A percentile compares a stretch with the other conserved stretches of the same genome.
phyloP scores from a whole-genome alignment of 495 filamentous ascomycete genomes.

The Tricharina praecox region DNA sequence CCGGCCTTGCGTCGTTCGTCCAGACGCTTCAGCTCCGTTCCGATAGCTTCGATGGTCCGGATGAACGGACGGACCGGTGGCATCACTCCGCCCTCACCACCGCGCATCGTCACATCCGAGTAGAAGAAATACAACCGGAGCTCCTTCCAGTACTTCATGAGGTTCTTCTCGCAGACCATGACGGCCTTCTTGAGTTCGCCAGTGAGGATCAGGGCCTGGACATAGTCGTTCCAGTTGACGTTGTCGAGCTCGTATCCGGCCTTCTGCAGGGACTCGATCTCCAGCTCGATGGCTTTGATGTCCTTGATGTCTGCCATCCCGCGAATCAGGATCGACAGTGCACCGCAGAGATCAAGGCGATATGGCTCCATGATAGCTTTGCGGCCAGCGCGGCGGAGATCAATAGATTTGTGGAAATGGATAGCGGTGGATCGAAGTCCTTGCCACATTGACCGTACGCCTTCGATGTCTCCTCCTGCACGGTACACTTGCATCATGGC shows the following conservation, averaged over 20 bases:
- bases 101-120: constrained; percentile 11
- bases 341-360: constrained; percentile 12
- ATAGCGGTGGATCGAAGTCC: constrained; percentile 1
- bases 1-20: constrained; percentile 11
- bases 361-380: constrained; percentile 7
- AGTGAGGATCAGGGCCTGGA: constrained; percentile 15
- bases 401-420: constrained; percentile 4
- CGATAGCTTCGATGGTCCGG: constrained; percentile 20
- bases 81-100: neutral
- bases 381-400: neutral
- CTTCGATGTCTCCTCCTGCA: constrained; percentile 12
- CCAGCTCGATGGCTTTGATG: constrained; percentile 7
- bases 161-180: constrained; percentile 16
- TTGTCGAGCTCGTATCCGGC: constrained; percentile 24
- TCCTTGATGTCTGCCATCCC: constrained; percentile 12
- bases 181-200: constrained; percentile 15
- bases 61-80: constrained; percentile 19
- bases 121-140: constrained; percentile 2
- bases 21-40: constrained; percentile 11
- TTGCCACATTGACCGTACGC: constrained; percentile 11
- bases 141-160: constrained; percentile 13
- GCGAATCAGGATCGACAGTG: constrained; percentile 19
- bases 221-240: constrained; percentile 24
- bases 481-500: constrained; percentile 23
- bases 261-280: constrained; percentile 9